Evolutionary conservation across 1,284 basidiomycete species (phyloP).

Genomic region (Moniliophthora roreri): DNA sequence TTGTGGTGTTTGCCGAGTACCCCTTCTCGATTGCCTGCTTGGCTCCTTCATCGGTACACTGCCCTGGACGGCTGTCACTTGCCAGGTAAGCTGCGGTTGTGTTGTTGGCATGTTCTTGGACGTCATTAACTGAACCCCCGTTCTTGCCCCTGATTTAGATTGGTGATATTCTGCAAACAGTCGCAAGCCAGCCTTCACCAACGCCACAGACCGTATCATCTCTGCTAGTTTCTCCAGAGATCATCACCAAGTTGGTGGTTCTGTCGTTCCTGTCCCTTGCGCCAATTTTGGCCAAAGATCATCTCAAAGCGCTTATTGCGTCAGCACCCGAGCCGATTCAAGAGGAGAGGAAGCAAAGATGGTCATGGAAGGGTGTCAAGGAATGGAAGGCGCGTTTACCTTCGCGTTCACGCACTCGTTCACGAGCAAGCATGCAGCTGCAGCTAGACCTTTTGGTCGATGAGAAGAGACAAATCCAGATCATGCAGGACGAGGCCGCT

Average conservation of each 20-base stretch:
- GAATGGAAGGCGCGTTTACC: slow-evolving; percentile 53
- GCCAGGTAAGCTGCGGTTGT: slow-evolving; percentile 53
- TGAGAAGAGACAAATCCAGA: slow-evolving; percentile 41
- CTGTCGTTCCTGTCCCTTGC: slow-evolving; percentile 76
- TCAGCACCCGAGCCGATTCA: not conserved
- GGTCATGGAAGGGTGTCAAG: slow-evolving; percentile 54
- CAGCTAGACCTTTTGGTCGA: slow-evolving; percentile 42
- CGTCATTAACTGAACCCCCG: not conserved
- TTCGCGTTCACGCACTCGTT: slow-evolving; percentile 43
- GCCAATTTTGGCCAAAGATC: slow-evolving; percentile 57
- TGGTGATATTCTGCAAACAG: slow-evolving; percentile 79
- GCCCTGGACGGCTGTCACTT: slow-evolving; percentile 85
- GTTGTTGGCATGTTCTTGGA: slow-evolving; percentile 13
- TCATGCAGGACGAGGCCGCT: slow-evolving; percentile 24
- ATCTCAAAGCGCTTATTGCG: slow-evolving; percentile 12
- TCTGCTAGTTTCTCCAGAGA: slow-evolving; percentile 66
- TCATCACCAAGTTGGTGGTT: slow-evolving; percentile 71
- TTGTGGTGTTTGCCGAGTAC: slow-evolving; percentile 85
- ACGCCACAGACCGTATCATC: slow-evolving; percentile 71
- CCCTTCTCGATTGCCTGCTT: slow-evolving; percentile 70
- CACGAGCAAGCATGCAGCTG: slow-evolving; percentile 35
- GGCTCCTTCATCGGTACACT: slow-evolving; percentile 80
- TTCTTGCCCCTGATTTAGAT: slow-evolving; percentile 44
- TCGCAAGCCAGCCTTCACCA: slow-evolving; percentile 66
- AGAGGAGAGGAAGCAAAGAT: slow-evolving; percentile 4